These are phyloP conservation scores for Fusarium xylarioides DNA, from an alignment of 2,329 filamentous ascomycete genomes.

Conservation along the genomic window DNA sequence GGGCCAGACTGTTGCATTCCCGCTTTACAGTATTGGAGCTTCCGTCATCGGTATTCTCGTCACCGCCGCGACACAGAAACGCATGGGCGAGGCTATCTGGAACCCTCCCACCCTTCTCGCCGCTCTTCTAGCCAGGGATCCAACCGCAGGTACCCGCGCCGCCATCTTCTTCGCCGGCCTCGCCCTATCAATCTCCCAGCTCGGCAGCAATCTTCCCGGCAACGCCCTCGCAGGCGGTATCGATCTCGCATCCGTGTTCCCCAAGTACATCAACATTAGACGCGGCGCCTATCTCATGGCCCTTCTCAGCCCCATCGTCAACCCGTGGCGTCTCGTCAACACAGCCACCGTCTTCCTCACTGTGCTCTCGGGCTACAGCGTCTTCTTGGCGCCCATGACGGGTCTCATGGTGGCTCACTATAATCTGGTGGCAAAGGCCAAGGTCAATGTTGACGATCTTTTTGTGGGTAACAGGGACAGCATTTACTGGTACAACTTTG, in stretches of 20 bases:
- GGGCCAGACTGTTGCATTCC: conserved; percentile 49
- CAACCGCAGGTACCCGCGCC: conserved; percentile 47
- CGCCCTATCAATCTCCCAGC: conserved; percentile 48
- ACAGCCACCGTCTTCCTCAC: conserved; percentile 49
- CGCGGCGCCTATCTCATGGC: conserved; percentile 50
- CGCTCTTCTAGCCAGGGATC: conserved; percentile 44
- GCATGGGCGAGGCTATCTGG: conserved; percentile 51
- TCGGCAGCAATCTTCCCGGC: conserved; percentile 50
- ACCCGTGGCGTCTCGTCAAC: conserved; percentile 52
- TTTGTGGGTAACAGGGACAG: conserved; percentile 44
- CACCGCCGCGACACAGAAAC: conserved; percentile 51
- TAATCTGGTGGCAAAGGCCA: conserved; percentile 45
- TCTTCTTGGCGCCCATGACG: conserved; percentile 52
- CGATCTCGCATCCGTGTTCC: conserved; percentile 51
- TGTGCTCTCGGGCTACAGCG: conserved; percentile 49
- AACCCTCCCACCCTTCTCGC: conserved; percentile 50
- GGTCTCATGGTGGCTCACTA: conserved; percentile 53
- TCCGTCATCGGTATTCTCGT: conserved; percentile 53
- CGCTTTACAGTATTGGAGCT: conserved; percentile 48
- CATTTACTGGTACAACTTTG: conserved; percentile 54
- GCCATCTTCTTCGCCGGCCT: conserved; percentile 52
- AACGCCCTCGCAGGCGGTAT: conserved; percentile 52
- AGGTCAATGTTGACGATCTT: conserved; percentile 50
- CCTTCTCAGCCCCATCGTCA: conserved; percentile 48
- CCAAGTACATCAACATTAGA: conserved; percentile 51